These are phyloP conservation scores for Tetrapisispora taiwanensis DNA, from an alignment of 805 yeast genomes.

Conservation along the genomic window DNA sequence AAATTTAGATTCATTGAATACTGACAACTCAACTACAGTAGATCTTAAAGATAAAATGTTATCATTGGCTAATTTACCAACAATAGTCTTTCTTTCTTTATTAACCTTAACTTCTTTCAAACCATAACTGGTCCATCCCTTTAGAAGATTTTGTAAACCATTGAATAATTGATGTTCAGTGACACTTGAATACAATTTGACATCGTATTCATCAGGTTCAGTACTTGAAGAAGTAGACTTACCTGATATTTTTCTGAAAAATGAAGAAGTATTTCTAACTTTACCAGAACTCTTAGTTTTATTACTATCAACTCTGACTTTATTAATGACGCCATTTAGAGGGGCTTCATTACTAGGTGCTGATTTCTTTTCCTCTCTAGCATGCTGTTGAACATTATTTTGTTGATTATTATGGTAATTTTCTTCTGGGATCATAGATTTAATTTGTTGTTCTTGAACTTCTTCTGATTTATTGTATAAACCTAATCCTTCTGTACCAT, in stretches of 20 bases:
- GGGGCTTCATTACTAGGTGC: constrained; percentile 5
- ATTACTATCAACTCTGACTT: constrained; percentile 1
- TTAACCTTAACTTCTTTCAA: constrained; percentile 44
- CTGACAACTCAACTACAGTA: constrained; percentile 50
- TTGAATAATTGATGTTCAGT: constrained; percentile 47
- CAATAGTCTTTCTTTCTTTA: constrained; percentile 35
- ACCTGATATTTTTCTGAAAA: constrained; percentile 29
- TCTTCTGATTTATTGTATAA: constrained; percentile 14
- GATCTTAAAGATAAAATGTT: constrained; percentile 55
- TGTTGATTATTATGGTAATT: constrained; percentile 19
- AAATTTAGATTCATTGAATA: constrained; percentile 35
- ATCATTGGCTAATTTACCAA: constrained; percentile 52
- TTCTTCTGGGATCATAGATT: constrained; percentile 15
- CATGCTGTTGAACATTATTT: constrained; percentile 5
- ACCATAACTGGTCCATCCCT: constrained; percentile 65
- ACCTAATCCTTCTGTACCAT: constrained; percentile 18
- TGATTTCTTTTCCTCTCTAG: constrained; percentile 10
- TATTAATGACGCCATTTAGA: constrained; percentile 10
- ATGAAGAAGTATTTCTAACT: constrained; percentile 16
- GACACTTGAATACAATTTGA: constrained; percentile 25
- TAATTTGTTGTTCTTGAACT: constrained; percentile 2
- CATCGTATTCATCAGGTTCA: constrained; percentile 7
- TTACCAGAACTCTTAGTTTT: neutral
- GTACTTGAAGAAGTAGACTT: constrained; percentile 6
- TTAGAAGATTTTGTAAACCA: constrained; percentile 51